Percentiles rank a stretch among this genome's conserved stretches.
phyloP scores from a whole-genome alignment of 129 eudicot genomes.

The Flaveria trinervia region DNA sequence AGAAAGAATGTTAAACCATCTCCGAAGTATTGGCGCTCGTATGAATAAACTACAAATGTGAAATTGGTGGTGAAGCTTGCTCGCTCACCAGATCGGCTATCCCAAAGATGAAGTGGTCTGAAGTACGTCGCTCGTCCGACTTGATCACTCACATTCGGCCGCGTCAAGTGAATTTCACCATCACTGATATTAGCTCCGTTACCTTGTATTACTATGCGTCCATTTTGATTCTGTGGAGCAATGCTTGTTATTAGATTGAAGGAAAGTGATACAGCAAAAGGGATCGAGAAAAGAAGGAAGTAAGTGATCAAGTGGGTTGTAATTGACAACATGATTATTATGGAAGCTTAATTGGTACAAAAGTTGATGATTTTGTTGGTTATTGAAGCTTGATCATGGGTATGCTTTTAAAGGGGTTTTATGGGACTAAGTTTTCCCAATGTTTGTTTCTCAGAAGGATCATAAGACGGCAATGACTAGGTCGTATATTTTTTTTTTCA shows the following conservation, averaged over 20 bases:
- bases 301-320: not conserved
- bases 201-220: not conserved
- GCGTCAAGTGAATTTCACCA: not conserved
- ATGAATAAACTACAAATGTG: not conserved
- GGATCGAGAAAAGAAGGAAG: not conserved
- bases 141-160: no score
- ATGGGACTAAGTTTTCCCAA: no score
- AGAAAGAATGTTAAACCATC: not conserved
- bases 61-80: not conserved
- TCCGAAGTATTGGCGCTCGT: not conserved
- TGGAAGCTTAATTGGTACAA: not conserved
- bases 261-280: not conserved
- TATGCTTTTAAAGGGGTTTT: not conserved
- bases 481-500: no score
- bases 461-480: no score
- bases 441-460: no score
- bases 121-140: not conserved
- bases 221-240: not conserved
- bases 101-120: not conserved
- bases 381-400: not conserved
- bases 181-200: not conserved
- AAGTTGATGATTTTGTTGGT: no score
- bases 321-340: slow-evolving; percentile 2
- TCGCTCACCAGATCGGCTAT: not conserved
- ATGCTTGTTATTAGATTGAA: not conserved